Base-by-base conservation (phyloP, 495 filamentous ascomycete species). In the Chaetomium cochliodes region DNA sequence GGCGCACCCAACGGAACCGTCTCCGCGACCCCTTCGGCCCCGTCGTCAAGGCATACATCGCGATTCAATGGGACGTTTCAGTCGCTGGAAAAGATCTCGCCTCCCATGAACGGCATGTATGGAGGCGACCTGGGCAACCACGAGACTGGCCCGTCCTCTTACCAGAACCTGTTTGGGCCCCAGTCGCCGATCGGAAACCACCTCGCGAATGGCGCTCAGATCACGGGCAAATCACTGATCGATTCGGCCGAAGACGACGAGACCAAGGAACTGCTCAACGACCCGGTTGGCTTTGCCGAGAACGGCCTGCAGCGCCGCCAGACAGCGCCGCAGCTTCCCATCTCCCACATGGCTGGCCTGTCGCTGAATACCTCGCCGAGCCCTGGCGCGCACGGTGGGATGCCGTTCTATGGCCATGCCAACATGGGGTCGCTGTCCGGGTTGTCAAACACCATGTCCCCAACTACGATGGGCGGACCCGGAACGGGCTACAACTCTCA, bases 171-270 rank as follows among this genome's bases (percentile, higher is more conserved):
- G 46, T 96, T 96, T 77, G 91, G 88, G 20, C 90, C 91, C 3
- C 89, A 92, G 69, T 96, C 91, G 25, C 90, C 91, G 12, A 88
- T 94, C 63, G 88, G 86, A 46, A 92, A 90, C 69, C 86, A 90
- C 54, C 80, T 92, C 12, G 79, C 82, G 51, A 88, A 91, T 60
- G 83, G 86, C 28, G 85, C 85, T 22, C 86, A 90, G 58, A 82
- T 90, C 54, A 86, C 87, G 18, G 90, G 92, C 60, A 96, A 93
- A 75, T 86, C 88, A 3, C 83, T 96, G 60, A 96, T 97, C 68
- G 91, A 96, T 70, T 76, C 83, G 15, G 82, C 85, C 11, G 91
- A 92, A 57, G 84, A 89, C 62, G 92, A 96, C 67, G 92, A 96
- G 70, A 93, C 91, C 0, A 88, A 89, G 7, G 88, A 92, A 70